A percentile compares a stretch with the other conserved stretches of the same genome.
Evolutionary conservation across 2,329 filamentous ascomycete genomes (phyloP).

Genomic region (Aspergillus vadensis): DNA sequence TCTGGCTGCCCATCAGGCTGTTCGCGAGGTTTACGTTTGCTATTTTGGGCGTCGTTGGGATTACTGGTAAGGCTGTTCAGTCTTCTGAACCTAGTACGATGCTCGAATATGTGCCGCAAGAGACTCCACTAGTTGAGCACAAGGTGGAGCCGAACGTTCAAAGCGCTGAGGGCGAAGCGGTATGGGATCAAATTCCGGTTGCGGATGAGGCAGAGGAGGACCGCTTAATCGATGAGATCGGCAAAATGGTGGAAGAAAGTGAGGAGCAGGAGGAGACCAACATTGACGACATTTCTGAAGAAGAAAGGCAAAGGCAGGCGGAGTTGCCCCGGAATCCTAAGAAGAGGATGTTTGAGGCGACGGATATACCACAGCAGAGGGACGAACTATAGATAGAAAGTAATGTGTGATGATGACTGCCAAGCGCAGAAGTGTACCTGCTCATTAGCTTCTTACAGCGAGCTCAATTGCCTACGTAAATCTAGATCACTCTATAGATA

Average conservation of each 20-base stretch:
- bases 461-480: neutral
- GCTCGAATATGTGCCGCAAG: conserved; percentile 22
- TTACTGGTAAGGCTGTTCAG: conserved; percentile 32
- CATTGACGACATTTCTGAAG: conserved; percentile 39
- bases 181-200: conserved; percentile 25
- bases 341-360: conserved; percentile 53
- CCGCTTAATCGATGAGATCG: conserved; percentile 46
- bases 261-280: conserved; percentile 29
- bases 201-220: conserved; percentile 30
- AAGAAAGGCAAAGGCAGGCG: conserved; percentile 39
- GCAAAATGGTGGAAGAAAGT: conserved; percentile 39
- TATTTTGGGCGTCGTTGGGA: conserved; percentile 56
- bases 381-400: conserved; percentile 40
- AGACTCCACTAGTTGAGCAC: conserved; percentile 21
- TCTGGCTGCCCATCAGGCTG: conserved; percentile 78
- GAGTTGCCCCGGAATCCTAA: conserved; percentile 49
- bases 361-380: conserved; percentile 34
- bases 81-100: conserved; percentile 25
- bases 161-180: conserved; percentile 17
- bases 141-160: conserved; percentile 24
- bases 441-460: neutral
- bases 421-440: neutral
- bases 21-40: conserved; percentile 62
- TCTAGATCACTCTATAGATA: neutral
- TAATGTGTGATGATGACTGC: conserved; percentile 2